Base-by-base conservation (phyloP, 495 filamentous ascomycete genomes). In the Xylaria castorea region DNA sequence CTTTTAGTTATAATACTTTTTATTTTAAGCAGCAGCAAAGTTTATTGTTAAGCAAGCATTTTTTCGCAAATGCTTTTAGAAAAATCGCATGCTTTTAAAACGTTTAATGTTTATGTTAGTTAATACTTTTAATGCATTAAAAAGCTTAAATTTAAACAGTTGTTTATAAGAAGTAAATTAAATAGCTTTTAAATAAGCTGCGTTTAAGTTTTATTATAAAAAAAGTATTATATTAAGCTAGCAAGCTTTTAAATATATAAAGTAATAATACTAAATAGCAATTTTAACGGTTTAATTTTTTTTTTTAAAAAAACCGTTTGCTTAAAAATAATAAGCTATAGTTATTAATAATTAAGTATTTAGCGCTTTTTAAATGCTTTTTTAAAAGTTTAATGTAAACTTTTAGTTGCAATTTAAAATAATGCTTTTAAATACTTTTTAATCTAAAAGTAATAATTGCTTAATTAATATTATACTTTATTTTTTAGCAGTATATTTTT, bases 251-350 rank as follows among this genome's bases (percentile, higher is more conserved):
- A 38, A 38, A 38, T 38, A 38, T 38, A 38, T 61, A 36, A 61
- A 38, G 20, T 22, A 38, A n/a, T 20, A 36, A n/a, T 38, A 36
- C 38, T 36, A 61, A n/a, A 61, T 38, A n/a, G 6, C 14, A 8
- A 61, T 61, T 36, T 61, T 36, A 20, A 61, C 5, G 4, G 9
- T 61, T 61, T 61, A 61, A 32, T 61, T 61, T 38, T 61, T 61
- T 6, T 38, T 11, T 38, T 61, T 61, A 18, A 61, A 20, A 38
- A 36, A 1, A 1, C 7, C 22, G 11, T 34, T 22, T 7, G 5
- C 18, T 61, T 61, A 38, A 7, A 38, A n/a, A 61, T 61, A 38
- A 14, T 61, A 57, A 0, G 16, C 14, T 16, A 32, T 57, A 3
- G 6, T 57, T 57, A 57, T 57, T 30, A 57, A 30, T 30, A 57